Percentiles rank a stretch among this genome's conserved stretches.
These are phyloP conservation scores for Xylariaceae sp. DNA, from an alignment of 2,329 filamentous ascomycete genomes.

Conservation along the genomic window DNA sequence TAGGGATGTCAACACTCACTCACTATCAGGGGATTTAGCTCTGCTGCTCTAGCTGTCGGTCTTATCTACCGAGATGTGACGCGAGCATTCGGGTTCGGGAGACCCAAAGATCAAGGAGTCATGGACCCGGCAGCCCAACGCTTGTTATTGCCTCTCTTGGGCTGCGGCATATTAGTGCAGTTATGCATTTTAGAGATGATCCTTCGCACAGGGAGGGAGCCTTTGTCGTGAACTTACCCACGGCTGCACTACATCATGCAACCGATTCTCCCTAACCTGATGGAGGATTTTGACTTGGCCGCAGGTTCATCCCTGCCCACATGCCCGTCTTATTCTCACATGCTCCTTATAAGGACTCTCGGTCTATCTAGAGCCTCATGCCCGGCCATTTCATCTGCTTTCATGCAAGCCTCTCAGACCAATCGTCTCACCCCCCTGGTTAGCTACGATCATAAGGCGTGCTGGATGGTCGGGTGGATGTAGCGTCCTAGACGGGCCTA, in stretches of 20 bases:
- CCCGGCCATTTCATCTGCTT: slow-evolving; percentile 8
- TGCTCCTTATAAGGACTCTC: slow-evolving; percentile 4
- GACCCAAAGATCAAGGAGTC: neutral
- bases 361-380: neutral
- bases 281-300: slow-evolving; percentile 11
- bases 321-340: slow-evolving; percentile 11
- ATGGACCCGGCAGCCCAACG: neutral
- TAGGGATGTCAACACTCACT: too few species aligned
- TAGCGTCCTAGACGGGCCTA: neutral
- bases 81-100: too few species aligned
- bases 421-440: slow-evolving; percentile 4
- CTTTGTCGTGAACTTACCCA: neutral
- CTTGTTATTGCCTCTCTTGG: neutral
- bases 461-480: neutral
- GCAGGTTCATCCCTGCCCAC: slow-evolving; percentile 1
- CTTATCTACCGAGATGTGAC: too few species aligned
- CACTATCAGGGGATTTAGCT: too few species aligned
- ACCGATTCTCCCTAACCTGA: neutral
- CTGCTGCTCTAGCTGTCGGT: too few species aligned
- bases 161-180: neutral
- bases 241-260: slow-evolving; percentile 5
- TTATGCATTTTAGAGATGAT: neutral
- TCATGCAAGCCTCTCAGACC: slow-evolving; percentile 1
- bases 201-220: neutral
- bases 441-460: neutral